Evolutionary conservation across 1,284 basidiomycete genomes (phyloP), one percentile per base, ranked within the genome.

Genomic region (Apiotrichum akiyoshidainum): DNA sequence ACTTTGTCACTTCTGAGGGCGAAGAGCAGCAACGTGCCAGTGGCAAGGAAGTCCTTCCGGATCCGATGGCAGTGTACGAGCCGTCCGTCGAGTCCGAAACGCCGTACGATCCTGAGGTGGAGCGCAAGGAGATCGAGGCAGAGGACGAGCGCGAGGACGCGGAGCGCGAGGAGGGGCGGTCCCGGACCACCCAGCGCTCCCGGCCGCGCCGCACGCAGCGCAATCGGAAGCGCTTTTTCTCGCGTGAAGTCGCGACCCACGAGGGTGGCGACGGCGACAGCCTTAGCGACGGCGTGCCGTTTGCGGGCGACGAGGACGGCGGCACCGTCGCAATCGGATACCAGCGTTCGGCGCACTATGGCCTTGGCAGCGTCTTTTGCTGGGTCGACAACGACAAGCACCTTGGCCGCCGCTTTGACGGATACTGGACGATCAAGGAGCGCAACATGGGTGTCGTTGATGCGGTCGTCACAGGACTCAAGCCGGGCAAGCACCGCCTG

Each of bases 321-420:
- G 64, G 71, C 52, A 64, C 68, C 14, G 68, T 77, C 33, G 61
- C 68, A n/a, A 67, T 77, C 45, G 72, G 66, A 12, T 75, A 74
- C 61, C 73, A 72, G 48, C 60, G 70, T 31, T 63, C 61, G 49
- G 63, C 63, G 1, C 58, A 55, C 37, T 67, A 65, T 31, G 71
- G 68, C 8, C 58, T 71, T 13, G 71, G 71, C 2, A 65, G 63
- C 35, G 68, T 73, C 8, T 61, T 52, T 40, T 73, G 71, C 56
- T 73, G 70, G 71, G 68, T 71, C 16, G 71, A 72, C 51, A 59
- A 69, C 31, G 59, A 67, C 35, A 52, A 58, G 42, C 40, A 54
- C 21, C n/a, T 52, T 17, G 63, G 59, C 8, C 60, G 39, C 22
- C 40, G 59, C 33, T 57, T 72, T 5, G 70, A 73, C 57, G 71